Conservation (phyloP, 345 rosid species). For the Moricandia arvensis region DNA sequence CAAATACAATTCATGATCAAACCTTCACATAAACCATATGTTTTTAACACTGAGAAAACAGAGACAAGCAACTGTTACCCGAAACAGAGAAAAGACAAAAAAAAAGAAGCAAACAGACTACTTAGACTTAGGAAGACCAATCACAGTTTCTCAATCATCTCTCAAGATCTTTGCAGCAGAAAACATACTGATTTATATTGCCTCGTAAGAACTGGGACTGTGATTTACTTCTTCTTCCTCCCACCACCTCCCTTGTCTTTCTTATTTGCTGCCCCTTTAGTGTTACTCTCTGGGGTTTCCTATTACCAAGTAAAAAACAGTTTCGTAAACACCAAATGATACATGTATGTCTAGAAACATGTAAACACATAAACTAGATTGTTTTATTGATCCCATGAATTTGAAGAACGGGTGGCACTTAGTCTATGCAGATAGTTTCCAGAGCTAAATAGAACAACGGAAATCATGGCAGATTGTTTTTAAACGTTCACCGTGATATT, state of each 20-base stretch:
- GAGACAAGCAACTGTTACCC: neutral
- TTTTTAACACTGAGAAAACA: constrained; percentile 14
- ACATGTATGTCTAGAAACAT: neutral
- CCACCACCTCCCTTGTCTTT: constrained; percentile 64
- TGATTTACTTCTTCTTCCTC: constrained; percentile 56
- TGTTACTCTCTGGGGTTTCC: constrained; percentile 49
- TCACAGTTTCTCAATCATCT: constrained; percentile 14
- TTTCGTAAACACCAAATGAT: constrained; percentile 11
- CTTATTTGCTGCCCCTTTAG: constrained; percentile 54
- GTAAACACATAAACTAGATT: constrained; percentile 5
- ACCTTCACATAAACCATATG: constrained; percentile 6
- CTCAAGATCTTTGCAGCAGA: constrained; percentile 9
- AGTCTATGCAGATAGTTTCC: neutral
- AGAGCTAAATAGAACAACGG: neutral
- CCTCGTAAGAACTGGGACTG: neutral
- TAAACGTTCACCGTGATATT: constrained; percentile 49
- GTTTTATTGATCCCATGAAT: neutral
- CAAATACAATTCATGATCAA: constrained; percentile 15
- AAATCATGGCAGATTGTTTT: constrained; percentile 20
- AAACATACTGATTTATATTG: constrained; percentile 12
- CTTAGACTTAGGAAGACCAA: constrained; percentile 10
- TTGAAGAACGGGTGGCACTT: neutral
- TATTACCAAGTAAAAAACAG: constrained; percentile 33
- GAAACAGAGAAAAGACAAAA: neutral
- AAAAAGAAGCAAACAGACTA: constrained; percentile 14